Percentiles rank a stretch among this genome's conserved stretches.
Evolutionary conservation across 78 protist species (phyloP).

Genomic region (slime mould (Dictyostelium discoideum)): dicty_2.7 NC_007088.5:6853501-6854000

Average conservation of each 20-base stretch:
- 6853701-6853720: constrained; percentile 1
- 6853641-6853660: background rate
- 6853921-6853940: background rate
- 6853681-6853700: background rate
- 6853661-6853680: background rate
- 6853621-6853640: background rate
- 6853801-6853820: background rate
- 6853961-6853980: constrained; percentile 53
- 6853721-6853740: background rate
- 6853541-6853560: background rate
- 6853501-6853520: background rate
- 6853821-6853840: constrained; percentile 3
- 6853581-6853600: background rate
- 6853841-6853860: constrained; percentile 7
- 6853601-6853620: background rate
- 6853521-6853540: background rate
- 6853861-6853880: constrained; percentile 38
- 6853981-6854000: constrained; percentile 57
- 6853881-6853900: constrained; percentile 3
- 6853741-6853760: background rate
- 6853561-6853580: too few species aligned
- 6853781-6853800: too few species aligned
- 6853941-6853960: constrained; percentile 31
- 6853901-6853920: background rate
- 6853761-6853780: background rate